Conservation (phyloP, 108 stramenopile species). For the Nannochloropsis oceanica region DNA sequence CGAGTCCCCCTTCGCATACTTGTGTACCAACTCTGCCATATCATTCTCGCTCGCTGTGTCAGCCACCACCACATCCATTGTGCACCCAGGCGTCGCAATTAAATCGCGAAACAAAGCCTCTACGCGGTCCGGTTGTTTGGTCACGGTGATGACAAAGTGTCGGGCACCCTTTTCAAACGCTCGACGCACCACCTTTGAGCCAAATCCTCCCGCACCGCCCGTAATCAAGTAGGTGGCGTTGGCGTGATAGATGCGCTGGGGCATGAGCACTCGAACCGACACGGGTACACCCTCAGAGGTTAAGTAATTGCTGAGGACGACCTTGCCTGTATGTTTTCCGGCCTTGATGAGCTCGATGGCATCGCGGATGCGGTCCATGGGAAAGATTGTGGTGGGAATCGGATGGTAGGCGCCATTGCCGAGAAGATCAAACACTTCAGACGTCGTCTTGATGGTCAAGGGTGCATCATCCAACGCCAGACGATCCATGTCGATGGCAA, state of each 20-base stretch:
- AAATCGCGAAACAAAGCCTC: neutral
- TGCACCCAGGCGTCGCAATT: neutral
- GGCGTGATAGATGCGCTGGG: neutral
- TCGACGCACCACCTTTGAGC: neutral
- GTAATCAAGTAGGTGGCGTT: neutral
- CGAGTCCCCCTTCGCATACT: neutral
- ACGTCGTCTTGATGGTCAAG: neutral
- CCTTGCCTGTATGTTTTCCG: neutral
- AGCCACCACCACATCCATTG: neutral
- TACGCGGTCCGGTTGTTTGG: neutral
- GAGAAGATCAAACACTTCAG: neutral
- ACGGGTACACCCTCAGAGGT: neutral
- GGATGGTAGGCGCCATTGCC: neutral
- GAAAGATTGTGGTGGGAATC: neutral
- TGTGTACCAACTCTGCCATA: neutral
- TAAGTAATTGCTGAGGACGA: neutral
- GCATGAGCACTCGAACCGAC: neutral
- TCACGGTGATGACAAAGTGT: neutral
- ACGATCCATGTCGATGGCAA: neutral
- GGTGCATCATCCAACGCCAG: neutral
- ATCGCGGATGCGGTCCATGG: neutral
- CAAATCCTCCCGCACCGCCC: neutral
- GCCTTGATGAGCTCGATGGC: neutral
- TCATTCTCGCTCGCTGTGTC: neutral
- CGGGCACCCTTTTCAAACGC: neutral